phyloP scores from a whole-genome alignment of 176 grass and related monocot genomes.

The Canna indica region DNA sequence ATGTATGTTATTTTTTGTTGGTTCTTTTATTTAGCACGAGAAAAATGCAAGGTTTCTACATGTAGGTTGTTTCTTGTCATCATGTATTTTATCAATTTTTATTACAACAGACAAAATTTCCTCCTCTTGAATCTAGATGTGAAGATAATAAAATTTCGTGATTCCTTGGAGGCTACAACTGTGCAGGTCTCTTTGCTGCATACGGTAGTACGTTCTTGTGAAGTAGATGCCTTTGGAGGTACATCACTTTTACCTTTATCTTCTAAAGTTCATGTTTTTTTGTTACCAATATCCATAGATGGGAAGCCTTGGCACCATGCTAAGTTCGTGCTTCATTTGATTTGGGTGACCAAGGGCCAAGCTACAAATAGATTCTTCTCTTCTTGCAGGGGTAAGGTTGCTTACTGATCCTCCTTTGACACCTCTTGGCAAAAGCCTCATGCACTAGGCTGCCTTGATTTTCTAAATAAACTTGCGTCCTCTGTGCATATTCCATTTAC shows the following conservation, averaged over 20 bases:
- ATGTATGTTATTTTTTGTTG: too few relatives aligned
- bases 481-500: not conserved
- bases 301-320: not conserved
- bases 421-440: not conserved
- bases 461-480: not conserved
- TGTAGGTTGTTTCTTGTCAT: not conserved
- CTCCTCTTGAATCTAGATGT: slow-evolving; percentile 42
- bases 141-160: slow-evolving; percentile 50
- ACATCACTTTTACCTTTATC: not conserved
- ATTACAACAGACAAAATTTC: not conserved
- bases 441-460: not conserved
- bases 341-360: not conserved
- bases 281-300: not conserved
- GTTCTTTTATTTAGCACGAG: too few relatives aligned
- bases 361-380: not conserved
- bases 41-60: not conserved
- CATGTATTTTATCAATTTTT: not conserved
- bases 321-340: not conserved
- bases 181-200: slow-evolving; percentile 32
- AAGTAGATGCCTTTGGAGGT: slow-evolving; percentile 30
- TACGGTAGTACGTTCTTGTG: slow-evolving; percentile 31
- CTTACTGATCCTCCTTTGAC: not conserved
- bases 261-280: not conserved
- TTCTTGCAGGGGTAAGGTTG: not conserved
- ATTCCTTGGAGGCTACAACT: slow-evolving; percentile 46